A percentile compares a stretch with the other conserved stretches of the same genome.
Evolutionary conservation across 768 basidiomycete species (phyloP).

Genomic region (Boletus rubroflammeus): DNA sequence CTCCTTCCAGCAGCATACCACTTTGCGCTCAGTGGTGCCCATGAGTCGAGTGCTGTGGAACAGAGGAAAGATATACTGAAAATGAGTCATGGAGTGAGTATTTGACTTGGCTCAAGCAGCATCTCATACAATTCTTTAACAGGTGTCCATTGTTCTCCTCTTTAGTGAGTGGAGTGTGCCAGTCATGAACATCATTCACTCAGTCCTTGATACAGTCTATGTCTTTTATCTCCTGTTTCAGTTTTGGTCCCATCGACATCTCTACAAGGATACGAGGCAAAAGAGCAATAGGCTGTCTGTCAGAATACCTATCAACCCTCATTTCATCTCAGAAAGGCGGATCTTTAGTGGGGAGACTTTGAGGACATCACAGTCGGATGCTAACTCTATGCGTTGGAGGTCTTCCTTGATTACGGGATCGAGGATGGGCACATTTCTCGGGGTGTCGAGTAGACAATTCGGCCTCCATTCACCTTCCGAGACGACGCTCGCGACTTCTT

Average conservation of each 20-base stretch:
- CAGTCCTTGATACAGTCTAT: constrained; percentile 40
- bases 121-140: constrained; percentile 2
- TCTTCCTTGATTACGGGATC: constrained; percentile 10
- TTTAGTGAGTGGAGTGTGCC: constrained; percentile 38
- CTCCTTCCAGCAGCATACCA: constrained; percentile 81
- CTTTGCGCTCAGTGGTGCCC: constrained; percentile 39
- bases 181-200: background rate
- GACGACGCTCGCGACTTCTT: constrained; percentile 19
- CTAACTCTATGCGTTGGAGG: constrained; percentile 16
- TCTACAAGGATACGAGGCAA: constrained; percentile 48
- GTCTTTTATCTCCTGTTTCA: constrained; percentile 50
- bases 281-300: constrained; percentile 40
- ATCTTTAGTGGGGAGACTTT: constrained; percentile 24
- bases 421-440: constrained; percentile 9
- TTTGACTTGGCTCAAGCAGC: background rate
- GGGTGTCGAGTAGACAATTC: constrained; percentile 6
- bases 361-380: constrained; percentile 19
- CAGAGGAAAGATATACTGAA: constrained; percentile 43
- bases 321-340: constrained; percentile 25
- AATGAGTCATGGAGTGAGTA: constrained; percentile 51
- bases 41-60: constrained; percentile 18
- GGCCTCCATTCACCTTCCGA: constrained; percentile 27
- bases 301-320: constrained; percentile 30
- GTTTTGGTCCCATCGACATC: constrained; percentile 51
- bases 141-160: constrained; percentile 52